Base-by-base conservation (phyloP, 371 early-diverging fungal genomes). In the Mucor racemosus region DNA sequence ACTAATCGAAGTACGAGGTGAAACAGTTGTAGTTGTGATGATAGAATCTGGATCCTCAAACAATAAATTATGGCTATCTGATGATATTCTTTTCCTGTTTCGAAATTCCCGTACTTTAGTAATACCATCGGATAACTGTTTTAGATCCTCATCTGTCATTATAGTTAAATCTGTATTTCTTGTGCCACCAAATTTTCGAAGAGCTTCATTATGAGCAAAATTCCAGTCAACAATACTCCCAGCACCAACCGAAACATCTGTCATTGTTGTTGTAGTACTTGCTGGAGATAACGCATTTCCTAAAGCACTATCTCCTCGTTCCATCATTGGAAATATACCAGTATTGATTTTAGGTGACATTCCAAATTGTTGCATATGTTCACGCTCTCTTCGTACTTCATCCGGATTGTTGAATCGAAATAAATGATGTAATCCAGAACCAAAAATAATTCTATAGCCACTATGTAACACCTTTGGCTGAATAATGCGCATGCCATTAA, bases 341-440 rank as follows among this genome's bases (percentile, higher is more conserved):
- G 48, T 65, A 36, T 62, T 73, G 39, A 75, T 78, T 65, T 84
- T 79, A 39, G 66, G 64, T n/a, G 33, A 76, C 15, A 46, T 36
- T 17, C 60, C 48, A 53, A 21, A 53, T n/a, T 64, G 68, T 14
- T 63, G 60, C 14, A 17, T 67, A 9, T 77, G 76, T 14, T 82
- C 84, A 1, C 90, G 76, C 60, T 92, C 93, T 38, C 81, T 74
- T 5, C 92, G 84, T 4, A 87, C 92, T 72, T 94, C 93, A 60
- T 88, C 91, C 6, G 96, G 96, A 72, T 96, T 86, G 66, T 90
- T 92, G 72, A 95, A 93, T 0, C 94, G 84, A 60, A 94, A 96
- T 2, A 94, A 85, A 69, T 91, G 93, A 64, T 87, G 83, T 31
- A 89, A 84, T 7, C 73, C 73, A 26, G 88, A 88, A 7, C 95